Evolutionary conservation across 305 asterid species (phyloP).

Genomic region (Fraxinus sp.): DNA sequence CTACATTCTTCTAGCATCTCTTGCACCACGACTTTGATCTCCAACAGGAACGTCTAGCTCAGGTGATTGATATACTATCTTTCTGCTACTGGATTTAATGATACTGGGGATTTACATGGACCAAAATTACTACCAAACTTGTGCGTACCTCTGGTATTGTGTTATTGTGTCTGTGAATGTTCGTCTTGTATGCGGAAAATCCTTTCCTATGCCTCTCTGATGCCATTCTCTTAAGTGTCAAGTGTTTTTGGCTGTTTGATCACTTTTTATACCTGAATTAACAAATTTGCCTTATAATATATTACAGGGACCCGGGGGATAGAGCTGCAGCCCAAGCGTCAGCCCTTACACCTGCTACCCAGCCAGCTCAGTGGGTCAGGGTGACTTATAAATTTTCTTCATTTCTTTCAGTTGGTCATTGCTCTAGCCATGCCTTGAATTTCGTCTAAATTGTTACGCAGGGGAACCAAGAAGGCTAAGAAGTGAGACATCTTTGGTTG

Average conservation of each 20-base stretch:
- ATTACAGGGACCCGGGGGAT: neutral
- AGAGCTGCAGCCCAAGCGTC: neutral
- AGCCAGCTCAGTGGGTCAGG: neutral
- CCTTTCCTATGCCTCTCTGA: neutral
- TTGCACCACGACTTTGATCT: too few relatives aligned
- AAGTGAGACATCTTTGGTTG: too few relatives aligned
- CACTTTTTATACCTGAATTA: neutral
- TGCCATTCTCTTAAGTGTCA: too few relatives aligned
- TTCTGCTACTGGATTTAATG: neutral
- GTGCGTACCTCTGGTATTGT: neutral
- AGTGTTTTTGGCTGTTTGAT: neutral
- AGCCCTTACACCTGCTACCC: neutral
- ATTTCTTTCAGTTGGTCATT: neutral
- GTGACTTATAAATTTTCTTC: neutral
- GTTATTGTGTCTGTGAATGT: neutral
- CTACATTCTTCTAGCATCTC: too few relatives aligned
- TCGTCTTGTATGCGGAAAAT: neutral
- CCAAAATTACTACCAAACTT: neutral
- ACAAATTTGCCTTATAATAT: neutral
- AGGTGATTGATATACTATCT: slow-evolving; percentile 32
- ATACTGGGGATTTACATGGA: neutral
- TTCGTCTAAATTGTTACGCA: neutral
- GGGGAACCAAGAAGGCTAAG: neutral
- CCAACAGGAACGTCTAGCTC: slow-evolving; percentile 51
- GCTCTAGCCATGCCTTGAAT: neutral